phyloP scores from a whole-genome alignment of 2,329 filamentous ascomycete species.

The Cercospora beticola region DNA sequence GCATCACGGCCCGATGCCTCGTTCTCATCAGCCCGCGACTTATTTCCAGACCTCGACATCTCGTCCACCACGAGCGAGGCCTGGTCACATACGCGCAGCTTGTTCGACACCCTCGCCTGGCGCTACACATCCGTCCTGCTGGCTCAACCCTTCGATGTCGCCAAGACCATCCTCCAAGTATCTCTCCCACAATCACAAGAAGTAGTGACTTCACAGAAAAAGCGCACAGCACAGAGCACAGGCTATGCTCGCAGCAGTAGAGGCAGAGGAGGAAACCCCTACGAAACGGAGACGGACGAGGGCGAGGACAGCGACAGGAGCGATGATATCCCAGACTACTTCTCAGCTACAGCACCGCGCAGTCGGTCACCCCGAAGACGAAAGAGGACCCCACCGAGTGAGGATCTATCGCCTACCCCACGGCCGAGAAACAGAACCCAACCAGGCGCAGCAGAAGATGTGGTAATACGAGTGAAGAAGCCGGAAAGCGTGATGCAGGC shows the following conservation, averaged over 20 bases:
- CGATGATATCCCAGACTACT: slow-evolving; percentile 72
- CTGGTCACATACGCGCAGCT: slow-evolving; percentile 58
- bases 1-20: slow-evolving; percentile 34
- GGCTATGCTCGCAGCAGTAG: slow-evolving; percentile 13
- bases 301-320: slow-evolving; percentile 22
- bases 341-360: slow-evolving; percentile 67
- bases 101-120: slow-evolving; percentile 83
- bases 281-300: slow-evolving; percentile 31
- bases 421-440: slow-evolving; percentile 30
- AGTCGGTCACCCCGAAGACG: slow-evolving; percentile 48
- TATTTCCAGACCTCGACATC: slow-evolving; percentile 81
- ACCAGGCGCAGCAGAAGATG: slow-evolving; percentile 25
- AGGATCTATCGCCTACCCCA: slow-evolving; percentile 33
- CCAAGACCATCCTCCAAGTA: slow-evolving; percentile 88
- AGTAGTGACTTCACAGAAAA: slow-evolving; percentile 34
- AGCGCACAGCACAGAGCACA: slow-evolving; percentile 24
- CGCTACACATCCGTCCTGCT: slow-evolving; percentile 88
- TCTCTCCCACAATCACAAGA: slow-evolving; percentile 49
- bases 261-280: slow-evolving; percentile 24
- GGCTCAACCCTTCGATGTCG: slow-evolving; percentile 94
- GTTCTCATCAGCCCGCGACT: slow-evolving; percentile 71
- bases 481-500: slow-evolving; percentile 83
- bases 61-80: slow-evolving; percentile 36
- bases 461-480: slow-evolving; percentile 70
- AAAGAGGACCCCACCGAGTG: slow-evolving; percentile 32